These are phyloP conservation scores for Sporothrix schenckii DNA, from an alignment of 2,329 filamentous ascomycete genomes.

Conservation along the genomic window DNA sequence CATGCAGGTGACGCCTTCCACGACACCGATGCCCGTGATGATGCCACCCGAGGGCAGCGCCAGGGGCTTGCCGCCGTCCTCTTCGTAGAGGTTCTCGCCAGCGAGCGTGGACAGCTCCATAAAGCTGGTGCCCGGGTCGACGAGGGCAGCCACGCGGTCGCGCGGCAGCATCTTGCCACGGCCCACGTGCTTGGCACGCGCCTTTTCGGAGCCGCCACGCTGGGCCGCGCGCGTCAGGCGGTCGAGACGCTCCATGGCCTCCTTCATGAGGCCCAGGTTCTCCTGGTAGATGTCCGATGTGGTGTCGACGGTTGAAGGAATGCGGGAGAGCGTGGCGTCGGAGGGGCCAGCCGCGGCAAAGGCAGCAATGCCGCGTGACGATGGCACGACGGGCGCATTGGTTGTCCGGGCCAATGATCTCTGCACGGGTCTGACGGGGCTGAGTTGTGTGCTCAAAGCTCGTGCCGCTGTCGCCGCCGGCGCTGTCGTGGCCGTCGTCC, in stretches of 20 bases:
- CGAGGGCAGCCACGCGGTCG: conserved; percentile 81
- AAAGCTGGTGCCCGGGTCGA: conserved; percentile 88
- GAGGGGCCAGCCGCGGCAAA: conserved; percentile 83
- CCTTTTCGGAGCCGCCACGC: conserved; percentile 77
- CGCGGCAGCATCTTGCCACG: conserved; percentile 93
- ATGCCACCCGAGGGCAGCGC: conserved; percentile 82
- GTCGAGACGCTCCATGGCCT: conserved; percentile 69
- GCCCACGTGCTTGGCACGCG: conserved; percentile 81
- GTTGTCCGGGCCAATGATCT: too few species aligned
- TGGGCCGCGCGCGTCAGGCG: conserved; percentile 71
- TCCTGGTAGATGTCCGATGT: conserved; percentile 77
- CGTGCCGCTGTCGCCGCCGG: conserved; percentile 34
- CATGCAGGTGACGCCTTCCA: conserved; percentile 89
- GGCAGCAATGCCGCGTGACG: conserved; percentile 58
- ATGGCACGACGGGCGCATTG: conserved; percentile 32
- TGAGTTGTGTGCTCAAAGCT: conserved; percentile 7
- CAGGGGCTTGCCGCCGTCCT: conserved; percentile 52
- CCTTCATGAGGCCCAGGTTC: conserved; percentile 76
- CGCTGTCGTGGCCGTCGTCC: conserved; percentile 49
- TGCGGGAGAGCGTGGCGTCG: conserved; percentile 72
- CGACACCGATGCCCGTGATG: conserved; percentile 86
- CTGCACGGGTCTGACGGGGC: neutral
- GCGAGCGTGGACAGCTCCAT: conserved; percentile 92
- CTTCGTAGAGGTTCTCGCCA: conserved; percentile 80
- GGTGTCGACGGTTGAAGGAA: conserved; percentile 76